These are phyloP conservation scores for Boletus sp. DNA, from an alignment of 768 basidiomycete species.

Conservation along the genomic window DNA sequence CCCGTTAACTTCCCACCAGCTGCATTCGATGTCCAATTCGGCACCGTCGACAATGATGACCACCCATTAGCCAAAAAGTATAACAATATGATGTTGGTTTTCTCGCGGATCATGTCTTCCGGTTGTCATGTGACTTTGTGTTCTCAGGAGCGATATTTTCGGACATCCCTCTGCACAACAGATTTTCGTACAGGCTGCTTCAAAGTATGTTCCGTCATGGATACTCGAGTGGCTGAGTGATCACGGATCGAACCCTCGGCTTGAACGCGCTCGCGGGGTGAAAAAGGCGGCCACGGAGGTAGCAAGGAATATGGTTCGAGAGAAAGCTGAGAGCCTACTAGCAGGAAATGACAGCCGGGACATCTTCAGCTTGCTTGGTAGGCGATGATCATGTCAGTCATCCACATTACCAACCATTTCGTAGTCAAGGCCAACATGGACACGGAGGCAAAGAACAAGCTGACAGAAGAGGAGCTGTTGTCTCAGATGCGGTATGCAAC, in stretches of 20 bases:
- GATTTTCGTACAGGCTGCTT: conserved; percentile 14
- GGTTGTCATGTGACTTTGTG: background rate
- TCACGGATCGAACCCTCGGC: conserved; percentile 21
- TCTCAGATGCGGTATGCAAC: conserved; percentile 4
- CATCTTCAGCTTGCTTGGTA: conserved; percentile 39
- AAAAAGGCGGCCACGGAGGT: conserved; percentile 3
- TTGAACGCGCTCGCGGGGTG: conserved; percentile 15
- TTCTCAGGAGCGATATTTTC: conserved; percentile 20
- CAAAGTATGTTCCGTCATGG: conserved; percentile 14
- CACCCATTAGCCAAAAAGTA: conserved; percentile 14
- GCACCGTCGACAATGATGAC: conserved; percentile 11
- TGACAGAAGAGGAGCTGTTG: conserved; percentile 18
- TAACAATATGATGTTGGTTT: conserved; percentile 12
- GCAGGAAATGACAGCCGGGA: conserved; percentile 17
- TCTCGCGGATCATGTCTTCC: conserved; percentile 1
- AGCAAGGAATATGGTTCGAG: conserved; percentile 18
- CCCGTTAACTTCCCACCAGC: conserved; percentile 22
- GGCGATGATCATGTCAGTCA: background rate
- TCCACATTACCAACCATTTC: background rate
- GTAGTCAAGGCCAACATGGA: conserved; percentile 32
- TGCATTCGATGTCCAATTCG: conserved; percentile 52
- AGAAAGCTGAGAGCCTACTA: conserved; percentile 14
- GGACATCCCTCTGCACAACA: conserved; percentile 16
- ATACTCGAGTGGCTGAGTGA: conserved; percentile 36
- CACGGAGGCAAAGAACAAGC: conserved; percentile 21